Evolutionary conservation across 2,329 filamentous ascomycete genomes (phyloP).

Genomic region (Diaporthe eres): DNA sequence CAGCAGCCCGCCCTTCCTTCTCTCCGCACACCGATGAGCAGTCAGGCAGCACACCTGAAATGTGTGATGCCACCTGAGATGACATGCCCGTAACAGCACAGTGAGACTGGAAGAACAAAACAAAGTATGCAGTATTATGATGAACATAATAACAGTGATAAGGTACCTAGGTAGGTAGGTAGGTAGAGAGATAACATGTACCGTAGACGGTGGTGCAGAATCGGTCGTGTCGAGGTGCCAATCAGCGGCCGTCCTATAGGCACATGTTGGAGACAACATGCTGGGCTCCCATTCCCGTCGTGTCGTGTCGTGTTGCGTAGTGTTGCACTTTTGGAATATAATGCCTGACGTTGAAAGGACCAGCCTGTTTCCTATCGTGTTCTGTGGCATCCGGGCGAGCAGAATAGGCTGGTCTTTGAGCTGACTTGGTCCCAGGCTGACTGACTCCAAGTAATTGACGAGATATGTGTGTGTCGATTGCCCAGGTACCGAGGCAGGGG

Average conservation of each 20-base stretch:
- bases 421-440: background rate
- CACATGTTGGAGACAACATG: conserved; percentile 21
- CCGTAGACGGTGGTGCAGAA: background rate
- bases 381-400: background rate
- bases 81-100: background rate
- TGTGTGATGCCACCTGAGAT: background rate
- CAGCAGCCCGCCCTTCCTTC: background rate
- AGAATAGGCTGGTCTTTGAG: too few species aligned
- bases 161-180: too few species aligned
- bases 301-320: background rate
- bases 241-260: background rate
- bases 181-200: too few species aligned
- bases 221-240: background rate
- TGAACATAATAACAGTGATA: background rate
- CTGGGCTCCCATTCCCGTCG: too few species aligned
- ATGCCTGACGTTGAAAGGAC: background rate
- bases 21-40: background rate
- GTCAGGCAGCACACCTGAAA: background rate
- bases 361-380: background rate
- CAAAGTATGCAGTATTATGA: background rate
- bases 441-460: background rate
- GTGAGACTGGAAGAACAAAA: background rate
- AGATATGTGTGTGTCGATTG: background rate
- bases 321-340: background rate
- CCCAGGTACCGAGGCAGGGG: background rate